Percentiles rank a stretch among this genome's conserved stretches.
These are phyloP conservation scores for Lumnitzera racemosa DNA, from an alignment of 345 rosid genomes.

Conservation along the genomic window DNA sequence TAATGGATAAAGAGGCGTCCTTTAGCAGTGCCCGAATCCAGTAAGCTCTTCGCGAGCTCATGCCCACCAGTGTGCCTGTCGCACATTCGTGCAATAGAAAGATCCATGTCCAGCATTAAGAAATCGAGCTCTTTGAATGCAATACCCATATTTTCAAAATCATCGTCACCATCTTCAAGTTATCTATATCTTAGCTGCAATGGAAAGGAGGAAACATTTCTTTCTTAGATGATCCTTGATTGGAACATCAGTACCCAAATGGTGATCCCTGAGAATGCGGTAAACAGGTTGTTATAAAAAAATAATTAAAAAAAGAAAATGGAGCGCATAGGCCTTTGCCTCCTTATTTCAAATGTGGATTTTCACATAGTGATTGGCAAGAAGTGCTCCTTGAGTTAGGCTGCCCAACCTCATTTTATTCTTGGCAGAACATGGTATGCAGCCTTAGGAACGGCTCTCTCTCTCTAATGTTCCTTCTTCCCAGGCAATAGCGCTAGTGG, in stretches of 20 bases:
- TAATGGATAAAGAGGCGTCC: slow-evolving; percentile 75
- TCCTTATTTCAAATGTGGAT: too few relatives aligned
- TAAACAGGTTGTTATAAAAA: too few relatives aligned
- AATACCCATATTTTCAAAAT: slow-evolving; percentile 40
- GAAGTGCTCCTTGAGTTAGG: too few relatives aligned
- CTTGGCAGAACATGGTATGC: too few relatives aligned
- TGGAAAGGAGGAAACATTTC: slow-evolving; percentile 75
- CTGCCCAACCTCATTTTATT: too few relatives aligned
- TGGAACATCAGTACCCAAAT: slow-evolving; percentile 81
- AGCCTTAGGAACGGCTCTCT: too few relatives aligned
- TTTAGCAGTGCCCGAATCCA: slow-evolving; percentile 73
- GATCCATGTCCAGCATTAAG: slow-evolving; percentile 73
- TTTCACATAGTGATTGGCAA: too few relatives aligned
- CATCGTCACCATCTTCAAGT: slow-evolving; percentile 15
- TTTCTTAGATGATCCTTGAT: slow-evolving; percentile 53
- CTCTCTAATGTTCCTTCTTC: too few relatives aligned
- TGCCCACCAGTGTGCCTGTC: slow-evolving; percentile 67
- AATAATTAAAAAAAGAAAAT: too few relatives aligned
- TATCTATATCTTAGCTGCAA: slow-evolving; percentile 44
- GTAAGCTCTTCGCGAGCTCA: slow-evolving; percentile 53
- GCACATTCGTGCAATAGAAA: slow-evolving; percentile 58
- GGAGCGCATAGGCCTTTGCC: too few relatives aligned
- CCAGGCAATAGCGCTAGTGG: too few relatives aligned
- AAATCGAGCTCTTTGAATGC: slow-evolving; percentile 56
- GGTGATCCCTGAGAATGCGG: slow-evolving; percentile 31